Percentiles rank a stretch among this genome's conserved stretches.
phyloP scores from a whole-genome alignment of 176 grass and related monocot genomes.

The Avena atlantica region DNA sequence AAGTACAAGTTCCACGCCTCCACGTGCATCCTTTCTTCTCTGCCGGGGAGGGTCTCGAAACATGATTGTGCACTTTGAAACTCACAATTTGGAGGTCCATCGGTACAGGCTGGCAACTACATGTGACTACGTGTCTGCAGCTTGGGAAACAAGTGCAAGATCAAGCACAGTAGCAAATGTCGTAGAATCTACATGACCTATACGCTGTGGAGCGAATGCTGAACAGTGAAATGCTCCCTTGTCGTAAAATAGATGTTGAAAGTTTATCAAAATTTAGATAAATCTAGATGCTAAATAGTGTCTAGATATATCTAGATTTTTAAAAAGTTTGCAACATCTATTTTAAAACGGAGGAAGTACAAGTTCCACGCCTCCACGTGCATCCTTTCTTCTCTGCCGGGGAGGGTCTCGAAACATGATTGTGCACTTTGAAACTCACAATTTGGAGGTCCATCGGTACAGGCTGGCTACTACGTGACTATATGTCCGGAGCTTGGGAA shows the following conservation, averaged over 20 bases:
- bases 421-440: background rate
- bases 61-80: background rate
- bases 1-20: too few relatives aligned
- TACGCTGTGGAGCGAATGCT: background rate
- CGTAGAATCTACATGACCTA: background rate
- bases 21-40: too few relatives aligned
- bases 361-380: too few relatives aligned
- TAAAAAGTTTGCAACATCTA: too few relatives aligned
- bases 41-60: background rate
- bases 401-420: background rate
- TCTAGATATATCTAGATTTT: too few relatives aligned
- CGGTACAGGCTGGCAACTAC: background rate
- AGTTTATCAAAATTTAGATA: too few relatives aligned
- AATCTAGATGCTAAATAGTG: too few relatives aligned
- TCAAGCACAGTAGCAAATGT: background rate
- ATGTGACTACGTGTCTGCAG: background rate
- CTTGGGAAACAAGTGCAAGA: conserved; percentile 27
- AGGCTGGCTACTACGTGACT: background rate
- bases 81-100: background rate
- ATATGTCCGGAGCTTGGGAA: conserved; percentile 25
- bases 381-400: too few relatives aligned
- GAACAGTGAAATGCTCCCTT: background rate
- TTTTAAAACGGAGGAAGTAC: too few relatives aligned
- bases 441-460: background rate
- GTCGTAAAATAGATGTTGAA: too few relatives aligned